Percentiles rank a stretch among this genome's conserved stretches.
Evolutionary conservation across 352 stramenopile genomes (phyloP).

Genomic region (Phytopythium boreale): DNA sequence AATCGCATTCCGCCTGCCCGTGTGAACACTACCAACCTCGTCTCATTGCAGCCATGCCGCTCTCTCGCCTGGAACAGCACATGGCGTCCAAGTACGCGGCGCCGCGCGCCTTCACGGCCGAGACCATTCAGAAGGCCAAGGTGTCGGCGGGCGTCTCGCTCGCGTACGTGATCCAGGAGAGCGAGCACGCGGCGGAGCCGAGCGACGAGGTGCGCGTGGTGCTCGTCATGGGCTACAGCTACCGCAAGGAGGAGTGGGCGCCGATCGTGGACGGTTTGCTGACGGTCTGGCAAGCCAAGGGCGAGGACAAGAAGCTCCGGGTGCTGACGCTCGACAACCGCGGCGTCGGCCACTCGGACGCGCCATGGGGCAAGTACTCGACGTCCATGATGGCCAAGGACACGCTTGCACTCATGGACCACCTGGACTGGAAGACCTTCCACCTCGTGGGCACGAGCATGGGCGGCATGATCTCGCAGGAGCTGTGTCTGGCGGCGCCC

Average conservation of each 20-base stretch:
- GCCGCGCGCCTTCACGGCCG: conserved; percentile 20
- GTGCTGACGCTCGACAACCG: conserved; percentile 64
- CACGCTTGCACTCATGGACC: conserved; percentile 51
- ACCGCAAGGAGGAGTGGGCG: conserved; percentile 41
- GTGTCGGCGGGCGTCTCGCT: conserved; percentile 43
- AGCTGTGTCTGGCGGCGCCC: conserved; percentile 39
- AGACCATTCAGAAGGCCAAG: conserved; percentile 25
- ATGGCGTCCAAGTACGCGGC: conserved; percentile 35
- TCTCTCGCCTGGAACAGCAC: conserved; percentile 37
- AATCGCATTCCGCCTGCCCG: background rate
- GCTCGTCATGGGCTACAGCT: conserved; percentile 43
- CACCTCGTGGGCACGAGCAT: conserved; percentile 62
- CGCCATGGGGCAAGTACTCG: conserved; percentile 51
- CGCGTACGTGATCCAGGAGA: conserved; percentile 39
- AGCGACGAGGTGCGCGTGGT: conserved; percentile 27
- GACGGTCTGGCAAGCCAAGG: conserved; percentile 18
- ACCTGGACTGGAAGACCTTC: conserved; percentile 43
- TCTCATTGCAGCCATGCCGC: conserved; percentile 10
- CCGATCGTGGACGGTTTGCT: conserved; percentile 29
- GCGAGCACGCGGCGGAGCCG: conserved; percentile 1
- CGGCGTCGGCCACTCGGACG: conserved; percentile 44
- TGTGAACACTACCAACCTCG: background rate
- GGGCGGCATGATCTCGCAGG: conserved; percentile 71
- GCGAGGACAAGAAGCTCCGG: conserved; percentile 24
- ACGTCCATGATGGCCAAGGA: conserved; percentile 61